These are phyloP conservation scores for Tephrocybe sp. DNA, from an alignment of 768 basidiomycete genomes.

Conservation along the genomic window DNA sequence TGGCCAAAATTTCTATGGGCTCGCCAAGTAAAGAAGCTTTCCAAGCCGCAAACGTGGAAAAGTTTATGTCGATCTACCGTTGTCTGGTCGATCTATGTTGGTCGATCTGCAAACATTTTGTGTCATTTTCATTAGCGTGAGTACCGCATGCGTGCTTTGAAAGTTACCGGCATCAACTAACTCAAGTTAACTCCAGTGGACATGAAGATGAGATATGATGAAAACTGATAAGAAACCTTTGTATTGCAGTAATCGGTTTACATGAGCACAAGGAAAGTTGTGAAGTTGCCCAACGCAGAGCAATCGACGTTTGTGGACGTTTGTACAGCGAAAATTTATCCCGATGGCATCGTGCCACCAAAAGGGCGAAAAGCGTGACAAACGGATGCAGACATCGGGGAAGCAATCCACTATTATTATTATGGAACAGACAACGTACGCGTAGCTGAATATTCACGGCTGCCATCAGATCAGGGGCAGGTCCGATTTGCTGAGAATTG, in stretches of 20 bases:
- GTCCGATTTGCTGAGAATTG: slow-evolving; percentile 5
- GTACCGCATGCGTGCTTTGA: not conserved
- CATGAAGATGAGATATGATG: too few relatives aligned
- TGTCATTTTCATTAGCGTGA: not conserved
- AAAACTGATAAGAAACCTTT: too few relatives aligned
- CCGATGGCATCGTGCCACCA: slow-evolving; percentile 10
- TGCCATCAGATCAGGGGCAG: slow-evolving; percentile 13
- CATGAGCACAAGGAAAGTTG: too few relatives aligned
- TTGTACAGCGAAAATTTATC: slow-evolving; percentile 11
- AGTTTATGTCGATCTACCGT: too few relatives aligned
- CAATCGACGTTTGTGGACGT: not conserved
- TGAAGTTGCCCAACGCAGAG: too few relatives aligned
- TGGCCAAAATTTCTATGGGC: not conserved
- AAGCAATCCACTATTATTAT: not conserved
- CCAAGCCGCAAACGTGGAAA: not conserved
- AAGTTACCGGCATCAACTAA: not conserved
- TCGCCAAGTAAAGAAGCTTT: not conserved
- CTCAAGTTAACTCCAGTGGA: too few relatives aligned
- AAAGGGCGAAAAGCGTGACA: slow-evolving; percentile 7
- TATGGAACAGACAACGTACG: not conserved
- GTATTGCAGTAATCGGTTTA: too few relatives aligned
- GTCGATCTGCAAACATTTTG: slow-evolving; percentile 2
- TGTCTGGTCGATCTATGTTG: too few relatives aligned
- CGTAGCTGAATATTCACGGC: not conserved
- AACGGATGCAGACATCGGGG: slow-evolving; percentile 4